A percentile compares a stretch with the other conserved stretches of the same genome.
phyloP scores from a whole-genome alignment of 2,329 filamentous ascomycete genomes.

The Pleoardoris graminearum region DNA sequence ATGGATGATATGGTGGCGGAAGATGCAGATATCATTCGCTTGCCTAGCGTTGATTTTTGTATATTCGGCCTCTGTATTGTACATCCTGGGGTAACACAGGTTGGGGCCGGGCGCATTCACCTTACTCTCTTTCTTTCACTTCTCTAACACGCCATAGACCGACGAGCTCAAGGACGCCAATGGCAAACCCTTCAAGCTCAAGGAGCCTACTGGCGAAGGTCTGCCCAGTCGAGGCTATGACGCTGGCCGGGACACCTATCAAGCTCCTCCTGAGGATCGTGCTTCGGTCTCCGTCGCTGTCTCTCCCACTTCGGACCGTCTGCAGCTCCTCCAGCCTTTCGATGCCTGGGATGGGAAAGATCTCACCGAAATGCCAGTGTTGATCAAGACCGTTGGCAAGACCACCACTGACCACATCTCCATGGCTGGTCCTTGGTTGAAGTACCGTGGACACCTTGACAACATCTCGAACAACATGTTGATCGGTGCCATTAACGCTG shows the following conservation, averaged over 20 bases:
- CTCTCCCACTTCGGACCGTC: constrained; percentile 86
- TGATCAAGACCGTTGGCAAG: constrained; percentile 97
- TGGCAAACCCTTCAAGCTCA: constrained; percentile 92
- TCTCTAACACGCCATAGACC: constrained; percentile 48
- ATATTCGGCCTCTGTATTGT: neutral
- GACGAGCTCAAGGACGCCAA: constrained; percentile 93
- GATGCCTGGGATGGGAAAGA: constrained; percentile 90
- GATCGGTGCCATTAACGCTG: constrained; percentile 94
- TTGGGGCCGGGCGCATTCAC: neutral
- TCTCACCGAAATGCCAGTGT: constrained; percentile 77
- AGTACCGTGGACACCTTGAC: constrained; percentile 98
- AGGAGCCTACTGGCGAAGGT: constrained; percentile 76
- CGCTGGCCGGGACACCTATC: constrained; percentile 90
- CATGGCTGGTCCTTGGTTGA: constrained; percentile 95
- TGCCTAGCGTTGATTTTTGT: neutral
- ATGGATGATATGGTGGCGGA: neutral
- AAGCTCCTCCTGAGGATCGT: constrained; percentile 86
- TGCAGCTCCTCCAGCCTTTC: constrained; percentile 90
- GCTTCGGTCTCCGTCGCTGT: constrained; percentile 75
- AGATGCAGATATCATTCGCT: neutral
- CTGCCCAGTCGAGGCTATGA: constrained; percentile 85
- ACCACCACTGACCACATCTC: constrained; percentile 97
- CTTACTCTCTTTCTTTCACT: neutral
- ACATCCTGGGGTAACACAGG: too few relatives aligned
- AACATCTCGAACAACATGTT: constrained; percentile 99